Conservation (phyloP, 2,329 filamentous ascomycete genomes). For the Clonostachys sp. region DNA sequence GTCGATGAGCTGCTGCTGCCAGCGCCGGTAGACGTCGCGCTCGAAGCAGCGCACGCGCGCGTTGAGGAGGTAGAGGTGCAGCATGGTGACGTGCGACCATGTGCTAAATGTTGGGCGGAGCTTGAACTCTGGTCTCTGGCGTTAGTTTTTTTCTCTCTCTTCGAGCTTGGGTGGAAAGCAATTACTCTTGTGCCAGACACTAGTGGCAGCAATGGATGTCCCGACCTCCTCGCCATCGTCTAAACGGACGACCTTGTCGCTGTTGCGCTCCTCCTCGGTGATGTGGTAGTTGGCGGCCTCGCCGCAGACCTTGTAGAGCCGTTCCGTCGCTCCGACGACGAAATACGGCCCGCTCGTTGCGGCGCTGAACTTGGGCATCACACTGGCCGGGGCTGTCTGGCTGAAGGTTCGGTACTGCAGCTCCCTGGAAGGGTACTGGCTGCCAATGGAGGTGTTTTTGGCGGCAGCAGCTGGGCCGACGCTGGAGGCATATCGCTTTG, state of each 20-base stretch:
- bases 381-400: constrained; percentile 20
- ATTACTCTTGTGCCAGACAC: constrained; percentile 74
- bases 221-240: constrained; percentile 81
- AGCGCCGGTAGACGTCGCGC: constrained; percentile 61
- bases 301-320: constrained; percentile 72
- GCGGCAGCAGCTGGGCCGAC: neutral
- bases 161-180: neutral
- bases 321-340: constrained; percentile 74
- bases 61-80: constrained; percentile 91
- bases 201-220: constrained; percentile 17
- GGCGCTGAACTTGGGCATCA: constrained; percentile 25
- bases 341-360: constrained; percentile 53
- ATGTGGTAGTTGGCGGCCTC: constrained; percentile 73
- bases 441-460: too few species aligned
- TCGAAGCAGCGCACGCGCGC: constrained; percentile 79
- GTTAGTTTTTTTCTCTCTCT: neutral
- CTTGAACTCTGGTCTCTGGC: constrained; percentile 56
- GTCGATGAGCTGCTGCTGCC: constrained; percentile 88
- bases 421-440: too few species aligned
- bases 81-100: constrained; percentile 93
- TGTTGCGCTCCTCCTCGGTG: constrained; percentile 60
- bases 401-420: constrained; percentile 24
- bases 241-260: constrained; percentile 64
- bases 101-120: constrained; percentile 86
- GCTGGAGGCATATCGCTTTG: constrained; percentile 3